Evolutionary conservation across 768 basidiomycete genomes (phyloP).

Genomic region (Phanerochaete sordida): DNA sequence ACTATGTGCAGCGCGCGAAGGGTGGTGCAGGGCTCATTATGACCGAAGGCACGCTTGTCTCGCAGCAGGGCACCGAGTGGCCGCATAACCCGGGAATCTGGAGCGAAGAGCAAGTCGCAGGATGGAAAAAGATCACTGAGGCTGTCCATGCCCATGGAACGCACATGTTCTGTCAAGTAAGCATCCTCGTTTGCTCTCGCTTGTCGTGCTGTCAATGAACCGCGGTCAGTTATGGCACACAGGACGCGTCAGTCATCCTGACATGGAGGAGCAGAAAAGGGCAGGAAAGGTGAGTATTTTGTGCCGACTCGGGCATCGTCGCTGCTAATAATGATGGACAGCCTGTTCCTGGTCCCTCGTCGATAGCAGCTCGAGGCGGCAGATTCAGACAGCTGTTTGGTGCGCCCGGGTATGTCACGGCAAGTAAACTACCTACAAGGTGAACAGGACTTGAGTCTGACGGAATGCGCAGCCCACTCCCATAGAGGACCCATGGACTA

Average conservation of each 20-base stretch:
- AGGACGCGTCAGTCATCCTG: constrained; percentile 5
- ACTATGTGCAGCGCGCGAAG: constrained; percentile 46
- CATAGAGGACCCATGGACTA: constrained; percentile 1
- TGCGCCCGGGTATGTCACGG: constrained; percentile 6
- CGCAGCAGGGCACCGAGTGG: constrained; percentile 45
- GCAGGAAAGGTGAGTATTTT: background rate
- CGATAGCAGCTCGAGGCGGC: constrained; percentile 6
- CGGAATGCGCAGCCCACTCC: background rate
- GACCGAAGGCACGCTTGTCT: constrained; percentile 55
- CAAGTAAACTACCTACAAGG: background rate
- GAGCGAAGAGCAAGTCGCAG: constrained; percentile 49
- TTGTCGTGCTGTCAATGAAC: background rate
- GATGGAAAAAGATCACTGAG: constrained; percentile 42
- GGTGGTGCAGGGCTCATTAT: constrained; percentile 52
- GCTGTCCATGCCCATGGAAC: constrained; percentile 2
- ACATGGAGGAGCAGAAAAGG: constrained; percentile 7
- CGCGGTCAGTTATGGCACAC: constrained; percentile 3
- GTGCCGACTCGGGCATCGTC: background rate
- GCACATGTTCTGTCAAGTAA: constrained; percentile 8
- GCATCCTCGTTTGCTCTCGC: background rate
- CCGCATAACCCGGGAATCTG: constrained; percentile 60
- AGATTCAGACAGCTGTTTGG: constrained; percentile 7
- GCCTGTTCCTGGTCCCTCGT: constrained; percentile 8
- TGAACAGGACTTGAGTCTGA: background rate
- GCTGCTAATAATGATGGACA: background rate